These are phyloP conservation scores for Apiotrichum laibachii DNA, from an alignment of 1,284 basidiomycete species.

Conservation along the genomic window DNA sequence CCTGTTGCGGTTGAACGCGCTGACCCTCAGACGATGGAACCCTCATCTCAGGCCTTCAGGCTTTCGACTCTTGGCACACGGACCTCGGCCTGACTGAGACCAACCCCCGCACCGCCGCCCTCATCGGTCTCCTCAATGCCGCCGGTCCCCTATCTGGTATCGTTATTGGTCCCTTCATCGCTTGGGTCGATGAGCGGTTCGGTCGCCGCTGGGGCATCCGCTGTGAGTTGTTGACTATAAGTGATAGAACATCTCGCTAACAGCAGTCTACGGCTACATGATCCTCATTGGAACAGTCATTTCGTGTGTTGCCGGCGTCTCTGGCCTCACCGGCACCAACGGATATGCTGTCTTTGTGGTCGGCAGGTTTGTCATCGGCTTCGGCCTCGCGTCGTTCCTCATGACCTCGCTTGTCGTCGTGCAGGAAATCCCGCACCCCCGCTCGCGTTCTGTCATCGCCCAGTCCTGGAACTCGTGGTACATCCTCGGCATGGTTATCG, in stretches of 20 bases:
- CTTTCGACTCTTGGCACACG: slow-evolving; percentile 48
- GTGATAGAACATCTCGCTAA: slow-evolving; percentile 7
- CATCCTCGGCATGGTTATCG: slow-evolving; percentile 29
- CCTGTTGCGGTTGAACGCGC: not conserved
- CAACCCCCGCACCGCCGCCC: slow-evolving; percentile 30
- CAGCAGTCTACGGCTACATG: slow-evolving; percentile 50
- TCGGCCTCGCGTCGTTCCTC: slow-evolving; percentile 52
- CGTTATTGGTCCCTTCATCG: slow-evolving; percentile 49
- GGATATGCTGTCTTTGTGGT: slow-evolving; percentile 50
- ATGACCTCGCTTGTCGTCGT: slow-evolving; percentile 51
- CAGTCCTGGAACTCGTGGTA: slow-evolving; percentile 50
- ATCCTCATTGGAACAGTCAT: slow-evolving; percentile 48
- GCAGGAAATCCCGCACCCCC: slow-evolving; percentile 52
- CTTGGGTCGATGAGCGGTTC: slow-evolving; percentile 46
- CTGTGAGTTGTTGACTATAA: slow-evolving; percentile 32
- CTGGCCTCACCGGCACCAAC: slow-evolving; percentile 42
- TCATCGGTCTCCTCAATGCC: slow-evolving; percentile 50
- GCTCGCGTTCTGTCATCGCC: slow-evolving; percentile 39
- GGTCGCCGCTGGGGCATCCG: slow-evolving; percentile 51
- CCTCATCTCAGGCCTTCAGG: slow-evolving; percentile 50
- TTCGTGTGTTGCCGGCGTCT: slow-evolving; percentile 45
- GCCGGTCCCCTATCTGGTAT: slow-evolving; percentile 45
- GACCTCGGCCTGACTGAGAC: slow-evolving; percentile 35
- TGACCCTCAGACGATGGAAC: slow-evolving; percentile 47
- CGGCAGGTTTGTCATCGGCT: slow-evolving; percentile 48